A percentile compares a stretch with the other conserved stretches of the same genome.
Evolutionary conservation across 306 rosid genomes (phyloP).

Genomic region (Quercus agrifolia): DNA sequence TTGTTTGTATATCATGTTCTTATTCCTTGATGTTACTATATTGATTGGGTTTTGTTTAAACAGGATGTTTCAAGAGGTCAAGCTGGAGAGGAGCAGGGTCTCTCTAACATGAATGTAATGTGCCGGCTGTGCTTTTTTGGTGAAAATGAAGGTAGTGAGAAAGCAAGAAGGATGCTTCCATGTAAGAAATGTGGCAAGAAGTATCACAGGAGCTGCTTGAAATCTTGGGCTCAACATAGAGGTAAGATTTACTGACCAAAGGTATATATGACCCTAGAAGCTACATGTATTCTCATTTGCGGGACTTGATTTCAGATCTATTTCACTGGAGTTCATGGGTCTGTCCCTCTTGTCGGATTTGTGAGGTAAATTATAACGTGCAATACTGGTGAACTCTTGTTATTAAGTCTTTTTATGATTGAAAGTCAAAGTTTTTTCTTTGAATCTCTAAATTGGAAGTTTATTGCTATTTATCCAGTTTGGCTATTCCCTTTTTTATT

Average conservation of each 20-base stretch:
- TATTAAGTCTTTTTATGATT: not conserved
- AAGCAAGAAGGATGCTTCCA: conserved; percentile 84
- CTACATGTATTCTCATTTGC: not conserved
- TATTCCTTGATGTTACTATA: conserved; percentile 4
- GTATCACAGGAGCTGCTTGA: conserved; percentile 92
- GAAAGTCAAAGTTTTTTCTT: not conserved
- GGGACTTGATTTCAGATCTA: conserved; percentile 38
- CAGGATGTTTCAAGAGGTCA: conserved; percentile 62
- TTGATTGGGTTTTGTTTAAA: not conserved
- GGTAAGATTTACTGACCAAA: conserved; percentile 41
- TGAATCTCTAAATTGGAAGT: not conserved
- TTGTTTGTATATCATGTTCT: not conserved
- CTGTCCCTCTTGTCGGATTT: conserved; percentile 57
- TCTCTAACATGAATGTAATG: conserved; percentile 65
- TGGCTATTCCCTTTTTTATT: no score
- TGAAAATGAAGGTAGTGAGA: conserved; percentile 86
- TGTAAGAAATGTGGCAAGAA: conserved; percentile 94
- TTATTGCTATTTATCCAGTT: not conserved
- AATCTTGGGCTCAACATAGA: conserved; percentile 88
- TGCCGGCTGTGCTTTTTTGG: conserved; percentile 92
- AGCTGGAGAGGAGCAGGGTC: conserved; percentile 72
- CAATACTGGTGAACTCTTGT: not conserved
- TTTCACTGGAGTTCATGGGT: conserved; percentile 73
- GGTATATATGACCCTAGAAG: not conserved
- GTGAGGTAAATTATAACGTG: conserved; percentile 42